These are phyloP conservation scores for Neospermospora avenae DNA, from an alignment of 2,329 filamentous ascomycete species.

Conservation along the genomic window DNA sequence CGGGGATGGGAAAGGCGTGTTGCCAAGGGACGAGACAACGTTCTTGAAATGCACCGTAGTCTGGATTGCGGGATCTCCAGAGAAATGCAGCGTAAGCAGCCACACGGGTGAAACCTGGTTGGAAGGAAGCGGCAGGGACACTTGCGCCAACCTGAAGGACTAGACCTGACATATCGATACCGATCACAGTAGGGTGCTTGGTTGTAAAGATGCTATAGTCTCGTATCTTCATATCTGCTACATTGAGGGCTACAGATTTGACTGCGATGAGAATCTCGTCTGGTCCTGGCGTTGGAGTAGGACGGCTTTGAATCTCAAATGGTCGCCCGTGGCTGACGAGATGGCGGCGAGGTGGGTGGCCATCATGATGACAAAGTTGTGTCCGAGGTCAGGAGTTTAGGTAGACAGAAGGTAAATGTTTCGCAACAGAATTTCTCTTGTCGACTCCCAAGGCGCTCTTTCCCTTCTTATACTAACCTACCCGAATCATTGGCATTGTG, in stretches of 20 bases:
- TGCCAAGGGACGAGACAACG: not conserved
- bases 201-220: not conserved
- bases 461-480: too few species aligned
- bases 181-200: not conserved
- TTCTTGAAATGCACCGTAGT: not conserved
- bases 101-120: not conserved
- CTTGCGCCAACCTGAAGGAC: not conserved
- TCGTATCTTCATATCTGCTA: not conserved
- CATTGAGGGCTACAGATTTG: slow-evolving; percentile 9
- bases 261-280: slow-evolving; percentile 5
- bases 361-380: too few species aligned
- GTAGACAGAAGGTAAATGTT: too few species aligned
- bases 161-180: not conserved
- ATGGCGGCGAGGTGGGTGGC: slow-evolving; percentile 4
- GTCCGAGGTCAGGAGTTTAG: too few species aligned
- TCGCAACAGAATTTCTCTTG: too few species aligned
- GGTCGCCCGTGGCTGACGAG: not conserved
- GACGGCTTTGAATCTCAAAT: not conserved
- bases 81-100: not conserved
- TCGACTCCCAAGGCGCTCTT: too few species aligned
- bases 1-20: not conserved
- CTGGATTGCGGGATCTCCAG: not conserved
- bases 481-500: too few species aligned
- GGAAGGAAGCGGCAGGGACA: not conserved
- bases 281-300: slow-evolving; percentile 5